Conservation (phyloP, 345 rosid species). For the Linum lewisii region DNA sequence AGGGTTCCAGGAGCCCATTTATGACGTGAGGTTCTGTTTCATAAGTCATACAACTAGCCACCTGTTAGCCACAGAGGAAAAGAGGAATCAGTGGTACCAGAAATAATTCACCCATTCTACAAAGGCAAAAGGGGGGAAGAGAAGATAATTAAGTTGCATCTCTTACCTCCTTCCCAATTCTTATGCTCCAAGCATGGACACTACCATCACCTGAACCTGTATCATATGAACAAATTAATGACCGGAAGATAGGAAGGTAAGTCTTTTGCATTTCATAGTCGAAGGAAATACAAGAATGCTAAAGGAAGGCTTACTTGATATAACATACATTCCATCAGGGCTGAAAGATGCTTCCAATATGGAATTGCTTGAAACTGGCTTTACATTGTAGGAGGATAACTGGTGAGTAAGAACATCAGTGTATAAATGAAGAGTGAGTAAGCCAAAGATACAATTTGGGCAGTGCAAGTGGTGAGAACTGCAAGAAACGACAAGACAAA, state of each 20-base stretch:
- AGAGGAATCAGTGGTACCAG: too few relatives aligned
- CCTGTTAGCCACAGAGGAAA: too few relatives aligned
- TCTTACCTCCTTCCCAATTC: constrained; percentile 82
- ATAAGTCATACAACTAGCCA: constrained; percentile 74
- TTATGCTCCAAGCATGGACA: constrained; percentile 81
- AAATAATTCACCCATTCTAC: too few relatives aligned
- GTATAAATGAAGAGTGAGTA: constrained; percentile 8
- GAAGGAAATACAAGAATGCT: neutral
- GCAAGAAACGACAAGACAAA: constrained; percentile 86
- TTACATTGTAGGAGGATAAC: constrained; percentile 76
- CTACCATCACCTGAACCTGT: constrained; percentile 90
- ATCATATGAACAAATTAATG: neutral
- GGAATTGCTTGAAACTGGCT: constrained; percentile 66
- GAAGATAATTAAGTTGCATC: constrained; percentile 8
- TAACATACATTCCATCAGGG: constrained; percentile 89
- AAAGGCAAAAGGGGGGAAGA: too few relatives aligned
- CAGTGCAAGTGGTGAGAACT: constrained; percentile 88
- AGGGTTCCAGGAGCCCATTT: constrained; percentile 95
- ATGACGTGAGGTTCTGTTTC: constrained; percentile 68
- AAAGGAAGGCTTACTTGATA: constrained; percentile 44
- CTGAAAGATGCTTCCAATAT: constrained; percentile 95
- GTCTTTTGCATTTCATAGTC: neutral
- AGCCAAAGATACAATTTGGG: constrained; percentile 90
- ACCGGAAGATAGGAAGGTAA: neutral
- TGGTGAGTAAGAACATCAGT: constrained; percentile 17